Evolutionary conservation across 2,329 filamentous ascomycete species (phyloP), one percentile per base, ranked within the genome.

Genomic region (Herpomyces periplanetae): DNA sequence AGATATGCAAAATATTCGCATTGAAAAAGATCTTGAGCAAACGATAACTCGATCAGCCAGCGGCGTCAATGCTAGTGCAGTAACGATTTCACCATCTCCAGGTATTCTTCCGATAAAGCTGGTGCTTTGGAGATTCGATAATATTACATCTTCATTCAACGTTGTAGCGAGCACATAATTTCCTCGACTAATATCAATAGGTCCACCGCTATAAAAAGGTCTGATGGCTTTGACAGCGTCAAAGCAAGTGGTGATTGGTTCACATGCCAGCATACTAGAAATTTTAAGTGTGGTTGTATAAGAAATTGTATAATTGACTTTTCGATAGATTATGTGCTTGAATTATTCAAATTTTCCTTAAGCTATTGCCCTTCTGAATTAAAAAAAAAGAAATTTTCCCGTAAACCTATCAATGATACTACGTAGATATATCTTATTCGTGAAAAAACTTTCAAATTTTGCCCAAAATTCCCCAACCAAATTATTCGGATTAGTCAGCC

Each of bases 11-110:
- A 68, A 91, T 27, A 91, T 71, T 33, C 66, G 63, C 71, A 91
- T 84, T 4, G 71, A 73, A 21, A 88, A 48, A n/a, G 75, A 91
- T 28, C 75, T 60, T 8, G 80, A 96, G 43, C 73, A 91, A 28
- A 84, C 44, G 27, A 87, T 58, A 21, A 91, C 51, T 37, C 88
- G 69, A 11, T 68, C 71, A 5, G 59, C 69, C 24, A 65, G 68
- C 1, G 73, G 71, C 1, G 75, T 84, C 28, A 96, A 63, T 69
- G 28, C 10, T 18, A 16, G 11, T 13, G 63, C 65, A 12, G 69
- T 80, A 24, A 84, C 61, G 8, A 51, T 38, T 35, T 84, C 69
- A 23, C 45, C 46, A 29, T 51, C 46, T 42, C 45, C 30, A 18
- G 15, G 7, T 10, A 11, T 10, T 18, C 21, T 24, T 24, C 27